Base-by-base conservation (phyloP, 495 filamentous ascomycete species). In the Penicillium coffeae region DNA sequence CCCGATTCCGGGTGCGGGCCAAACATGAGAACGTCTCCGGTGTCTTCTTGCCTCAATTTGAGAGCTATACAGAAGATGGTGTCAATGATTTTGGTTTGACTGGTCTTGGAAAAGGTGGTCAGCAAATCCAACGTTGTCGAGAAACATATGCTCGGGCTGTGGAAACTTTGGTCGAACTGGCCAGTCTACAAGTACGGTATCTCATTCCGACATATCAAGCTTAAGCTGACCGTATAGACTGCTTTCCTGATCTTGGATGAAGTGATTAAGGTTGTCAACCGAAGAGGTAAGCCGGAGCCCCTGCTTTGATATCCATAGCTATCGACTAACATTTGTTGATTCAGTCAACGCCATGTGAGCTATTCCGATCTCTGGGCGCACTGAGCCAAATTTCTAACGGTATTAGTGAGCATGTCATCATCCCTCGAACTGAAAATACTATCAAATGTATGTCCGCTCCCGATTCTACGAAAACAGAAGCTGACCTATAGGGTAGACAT, bases 21-120 rank as follows among this genome's bases (percentile, higher is more conserved):
- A 93, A 90, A 64, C 94, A 97, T 65, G 93, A 99, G 72, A 99
- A 99, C 74, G 93, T 99, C 21, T 96, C 90, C 9, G 93, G 93
- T 66, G 93, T 97, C 21, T 79, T 96, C 40, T 72, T 99, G 21
- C 93, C 93, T 21, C 78, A 89, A 42, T 99, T 99, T 58, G 93
- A 99, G 72, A 87, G 84, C 72, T 80, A 83, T 36, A 85, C 81
- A 2, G 58, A 72, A 33, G 92, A 96, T 51, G 86, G 84, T n/a
- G 87, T 85, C 68, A 94, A 94, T 63, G 93, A 97, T 65, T 99
- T 99, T 69, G 89, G 85, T 55, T 77, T 99, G 69, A 99, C 93
- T 8, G 93, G 93, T 54, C 74, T 99, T 47, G 93, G 93, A 40
- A 96, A 96, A 69, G 93, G 93, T 61, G 93, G 93, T 21, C 94